phyloP scores from a whole-genome alignment of 1,284 basidiomycete species.

The Cutaneotrichosporon curvatum region DNA sequence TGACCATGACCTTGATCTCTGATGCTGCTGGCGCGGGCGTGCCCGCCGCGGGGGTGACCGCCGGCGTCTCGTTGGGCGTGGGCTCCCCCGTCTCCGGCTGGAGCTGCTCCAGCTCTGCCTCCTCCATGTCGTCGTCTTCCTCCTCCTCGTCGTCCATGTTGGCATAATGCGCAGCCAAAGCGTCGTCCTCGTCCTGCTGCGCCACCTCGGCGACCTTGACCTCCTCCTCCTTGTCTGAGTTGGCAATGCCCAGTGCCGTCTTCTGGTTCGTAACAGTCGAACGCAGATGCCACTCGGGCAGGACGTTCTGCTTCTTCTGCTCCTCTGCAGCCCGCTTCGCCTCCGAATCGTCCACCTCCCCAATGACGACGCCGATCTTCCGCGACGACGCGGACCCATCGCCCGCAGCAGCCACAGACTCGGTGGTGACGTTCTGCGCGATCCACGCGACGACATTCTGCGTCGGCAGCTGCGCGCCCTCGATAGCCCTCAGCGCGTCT shows the following conservation, averaged over 20 bases:
- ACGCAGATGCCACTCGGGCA: conserved; percentile 89
- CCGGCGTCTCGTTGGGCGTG: neutral
- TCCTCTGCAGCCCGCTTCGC: conserved; percentile 64
- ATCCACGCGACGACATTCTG: conserved; percentile 42
- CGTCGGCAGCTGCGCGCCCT: conserved; percentile 51
- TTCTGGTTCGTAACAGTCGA: conserved; percentile 89
- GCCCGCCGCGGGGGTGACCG: neutral
- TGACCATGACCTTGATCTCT: conserved; percentile 25
- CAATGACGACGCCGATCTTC: conserved; percentile 63
- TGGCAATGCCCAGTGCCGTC: conserved; percentile 64
- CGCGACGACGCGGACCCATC: conserved; percentile 55
- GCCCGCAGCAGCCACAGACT: conserved; percentile 58
- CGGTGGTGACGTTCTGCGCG: conserved; percentile 35
- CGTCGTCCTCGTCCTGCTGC: conserved; percentile 23
- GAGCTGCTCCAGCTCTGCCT: conserved; percentile 4
- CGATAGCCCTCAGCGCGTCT: conserved; percentile 79
- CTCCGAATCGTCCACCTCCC: conserved; percentile 73
- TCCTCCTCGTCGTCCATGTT: conserved; percentile 22
- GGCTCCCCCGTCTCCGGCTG: neutral
- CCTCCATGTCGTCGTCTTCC: conserved; percentile 19
- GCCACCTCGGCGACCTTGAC: neutral
- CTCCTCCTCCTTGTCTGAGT: conserved; percentile 13
- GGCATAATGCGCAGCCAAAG: conserved; percentile 28
- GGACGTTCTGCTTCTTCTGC: conserved; percentile 79
- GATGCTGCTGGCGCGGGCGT: neutral